These are phyloP conservation scores for Physcia stellaris DNA, from an alignment of 495 filamentous ascomycete species.

Conservation along the genomic window DNA sequence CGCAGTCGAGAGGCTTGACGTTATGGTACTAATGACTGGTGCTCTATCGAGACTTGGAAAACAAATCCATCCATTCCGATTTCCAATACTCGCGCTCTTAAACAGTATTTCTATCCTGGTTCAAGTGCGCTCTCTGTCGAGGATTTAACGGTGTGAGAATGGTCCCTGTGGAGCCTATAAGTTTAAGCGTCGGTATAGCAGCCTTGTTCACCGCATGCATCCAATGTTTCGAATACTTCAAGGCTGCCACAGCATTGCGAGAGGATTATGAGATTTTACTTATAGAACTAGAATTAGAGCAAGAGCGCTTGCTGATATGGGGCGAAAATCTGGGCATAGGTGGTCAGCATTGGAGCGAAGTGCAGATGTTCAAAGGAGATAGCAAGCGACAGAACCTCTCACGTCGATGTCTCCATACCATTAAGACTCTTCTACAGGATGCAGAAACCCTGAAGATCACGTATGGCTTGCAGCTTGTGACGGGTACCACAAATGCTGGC, in stretches of 20 bases:
- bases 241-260: not conserved
- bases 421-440: conserved; percentile 2
- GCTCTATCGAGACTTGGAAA: too few relatives aligned
- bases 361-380: not conserved
- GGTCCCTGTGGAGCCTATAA: too few relatives aligned
- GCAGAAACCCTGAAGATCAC: not conserved
- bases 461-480: not conserved
- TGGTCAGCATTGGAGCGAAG: not conserved
- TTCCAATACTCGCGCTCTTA: too few relatives aligned
- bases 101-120: too few relatives aligned
- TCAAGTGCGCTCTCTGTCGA: too few relatives aligned
- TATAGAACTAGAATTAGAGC: conserved; percentile 1
- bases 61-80: too few relatives aligned
- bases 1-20: too few relatives aligned
- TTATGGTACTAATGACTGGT: too few relatives aligned
- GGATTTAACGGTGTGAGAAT: too few relatives aligned
- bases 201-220: too few relatives aligned
- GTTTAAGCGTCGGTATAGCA: too few relatives aligned
- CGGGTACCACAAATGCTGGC: not conserved
- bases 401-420: not conserved
- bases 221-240: too few relatives aligned
- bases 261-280: conserved; percentile 3
- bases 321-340: conserved; percentile 2
- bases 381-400: not conserved
- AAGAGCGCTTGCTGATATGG: conserved; percentile 6